Evolutionary conservation across 345 rosid species (phyloP).

Genomic region (Ricinus communis): DNA sequence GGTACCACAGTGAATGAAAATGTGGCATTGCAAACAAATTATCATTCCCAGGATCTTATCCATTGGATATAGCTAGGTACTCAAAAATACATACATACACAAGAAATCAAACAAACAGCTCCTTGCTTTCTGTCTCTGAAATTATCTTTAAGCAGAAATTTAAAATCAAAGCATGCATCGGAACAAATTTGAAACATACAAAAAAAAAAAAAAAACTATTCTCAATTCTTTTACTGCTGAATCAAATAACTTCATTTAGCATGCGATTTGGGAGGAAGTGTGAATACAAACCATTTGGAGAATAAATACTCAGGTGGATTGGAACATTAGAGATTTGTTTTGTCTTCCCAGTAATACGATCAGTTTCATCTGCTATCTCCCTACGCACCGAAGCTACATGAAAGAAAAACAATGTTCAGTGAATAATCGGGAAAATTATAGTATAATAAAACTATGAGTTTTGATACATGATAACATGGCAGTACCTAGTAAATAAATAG

Average conservation of each 20-base stretch:
- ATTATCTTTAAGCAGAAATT: not conserved
- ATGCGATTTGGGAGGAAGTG: slow-evolving; percentile 7
- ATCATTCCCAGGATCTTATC: too few relatives aligned
- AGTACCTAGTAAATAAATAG: not conserved
- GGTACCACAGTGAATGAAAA: too few relatives aligned
- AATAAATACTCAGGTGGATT: slow-evolving; percentile 71
- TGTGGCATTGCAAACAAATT: too few relatives aligned
- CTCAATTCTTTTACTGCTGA: not conserved
- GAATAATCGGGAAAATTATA: not conserved
- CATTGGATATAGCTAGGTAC: too few relatives aligned
- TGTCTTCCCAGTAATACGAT: slow-evolving; percentile 67
- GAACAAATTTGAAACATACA: not conserved
- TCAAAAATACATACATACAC: too few relatives aligned
- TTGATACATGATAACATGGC: not conserved
- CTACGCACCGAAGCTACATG: slow-evolving; percentile 65
- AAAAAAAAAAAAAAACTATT: not conserved
- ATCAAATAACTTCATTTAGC: slow-evolving; percentile 16
- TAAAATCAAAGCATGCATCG: slow-evolving; percentile 4
- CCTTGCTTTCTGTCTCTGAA: not conserved
- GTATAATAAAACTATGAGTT: not conserved
- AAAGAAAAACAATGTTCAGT: slow-evolving; percentile 9
- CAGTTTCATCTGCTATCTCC: slow-evolving; percentile 75
- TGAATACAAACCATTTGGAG: slow-evolving; percentile 74
- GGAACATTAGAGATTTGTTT: slow-evolving; percentile 73
- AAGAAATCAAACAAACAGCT: not conserved